These are phyloP conservation scores for Lachancea thermotolerans DNA, from an alignment of 805 yeast genomes.

Conservation along the genomic window DNA sequence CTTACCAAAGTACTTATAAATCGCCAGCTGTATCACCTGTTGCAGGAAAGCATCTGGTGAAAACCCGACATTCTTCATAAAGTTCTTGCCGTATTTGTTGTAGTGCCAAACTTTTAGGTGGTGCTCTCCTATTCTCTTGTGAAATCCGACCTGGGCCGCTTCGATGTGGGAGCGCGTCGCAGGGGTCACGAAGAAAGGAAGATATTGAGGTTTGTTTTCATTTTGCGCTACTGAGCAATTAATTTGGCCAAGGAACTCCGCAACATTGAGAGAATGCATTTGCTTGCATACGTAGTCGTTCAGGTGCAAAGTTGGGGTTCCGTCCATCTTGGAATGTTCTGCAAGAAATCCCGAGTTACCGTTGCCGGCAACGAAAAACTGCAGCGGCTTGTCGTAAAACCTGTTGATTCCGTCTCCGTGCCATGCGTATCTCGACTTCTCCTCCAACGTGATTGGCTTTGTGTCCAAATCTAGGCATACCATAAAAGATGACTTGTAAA, in stretches of 20 bases:
- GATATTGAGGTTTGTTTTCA: constrained; percentile 19
- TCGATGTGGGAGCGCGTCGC: constrained; percentile 44
- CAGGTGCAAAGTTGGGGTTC: constrained; percentile 86
- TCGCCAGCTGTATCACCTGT: constrained; percentile 84
- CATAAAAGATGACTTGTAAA: constrained; percentile 73
- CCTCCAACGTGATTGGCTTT: constrained; percentile 69
- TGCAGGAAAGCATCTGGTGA: constrained; percentile 95
- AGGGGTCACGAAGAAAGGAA: constrained; percentile 56
- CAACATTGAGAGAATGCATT: constrained; percentile 42
- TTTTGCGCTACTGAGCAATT: constrained; percentile 5
- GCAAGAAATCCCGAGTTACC: constrained; percentile 91
- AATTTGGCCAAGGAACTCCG: constrained; percentile 17
- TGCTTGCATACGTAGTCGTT: constrained; percentile 67
- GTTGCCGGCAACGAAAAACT: constrained; percentile 72
- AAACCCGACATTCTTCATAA: constrained; percentile 73
- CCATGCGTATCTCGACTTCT: constrained; percentile 82
- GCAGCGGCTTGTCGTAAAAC: constrained; percentile 86
- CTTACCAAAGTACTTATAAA: constrained; percentile 73
- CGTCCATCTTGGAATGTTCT: constrained; percentile 98
- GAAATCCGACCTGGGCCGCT: constrained; percentile 51
- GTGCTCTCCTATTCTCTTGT: constrained; percentile 48
- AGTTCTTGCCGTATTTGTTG: constrained; percentile 77
- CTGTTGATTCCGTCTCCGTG: constrained; percentile 93
- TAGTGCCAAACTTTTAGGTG: constrained; percentile 75
- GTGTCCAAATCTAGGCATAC: constrained; percentile 65